phyloP scores from a whole-genome alignment of 805 yeast species.

The Cyberlindnera americana region DNA sequence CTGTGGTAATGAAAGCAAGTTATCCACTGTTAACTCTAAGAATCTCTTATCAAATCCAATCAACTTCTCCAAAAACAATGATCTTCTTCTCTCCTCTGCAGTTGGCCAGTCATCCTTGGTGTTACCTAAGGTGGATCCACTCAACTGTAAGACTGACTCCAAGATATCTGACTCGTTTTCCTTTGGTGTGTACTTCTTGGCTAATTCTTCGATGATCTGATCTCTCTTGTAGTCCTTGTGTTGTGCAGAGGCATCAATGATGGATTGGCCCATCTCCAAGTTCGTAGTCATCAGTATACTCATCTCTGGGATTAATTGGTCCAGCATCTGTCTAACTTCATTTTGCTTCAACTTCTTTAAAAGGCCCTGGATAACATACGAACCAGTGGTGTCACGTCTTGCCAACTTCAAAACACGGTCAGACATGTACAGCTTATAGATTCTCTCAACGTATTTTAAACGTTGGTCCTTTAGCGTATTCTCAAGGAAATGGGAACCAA shows the following conservation, averaged over 20 bases:
- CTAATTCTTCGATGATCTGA: constrained; percentile 49
- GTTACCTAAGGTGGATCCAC: constrained; percentile 73
- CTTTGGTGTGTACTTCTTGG: constrained; percentile 42
- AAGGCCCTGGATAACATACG: constrained; percentile 70
- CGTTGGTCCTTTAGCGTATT: constrained; percentile 63
- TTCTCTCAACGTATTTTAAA: constrained; percentile 62
- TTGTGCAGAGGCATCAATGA: constrained; percentile 61
- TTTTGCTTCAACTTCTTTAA: constrained; percentile 59
- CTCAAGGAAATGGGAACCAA: constrained; percentile 93
- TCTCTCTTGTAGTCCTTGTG: constrained; percentile 57
- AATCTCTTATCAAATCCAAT: constrained; percentile 65
- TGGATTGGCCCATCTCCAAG: constrained; percentile 62
- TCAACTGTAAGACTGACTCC: constrained; percentile 63
- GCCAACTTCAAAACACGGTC: constrained; percentile 71
- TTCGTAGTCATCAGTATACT: constrained; percentile 60
- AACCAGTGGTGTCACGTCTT: constrained; percentile 80
- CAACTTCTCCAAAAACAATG: constrained; percentile 69
- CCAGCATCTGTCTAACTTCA: constrained; percentile 61
- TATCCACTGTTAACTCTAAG: constrained; percentile 53
- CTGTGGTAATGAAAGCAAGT: constrained; percentile 55
- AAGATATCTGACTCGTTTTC: constrained; percentile 41
- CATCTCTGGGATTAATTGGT: constrained; percentile 63
- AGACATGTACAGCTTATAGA: constrained; percentile 68
- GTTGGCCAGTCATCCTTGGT: constrained; percentile 91
- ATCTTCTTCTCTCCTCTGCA: constrained; percentile 78